Evolutionary conservation across 139 green algal species (phyloP).

Genomic region (Coccomyxa sp.): DNA sequence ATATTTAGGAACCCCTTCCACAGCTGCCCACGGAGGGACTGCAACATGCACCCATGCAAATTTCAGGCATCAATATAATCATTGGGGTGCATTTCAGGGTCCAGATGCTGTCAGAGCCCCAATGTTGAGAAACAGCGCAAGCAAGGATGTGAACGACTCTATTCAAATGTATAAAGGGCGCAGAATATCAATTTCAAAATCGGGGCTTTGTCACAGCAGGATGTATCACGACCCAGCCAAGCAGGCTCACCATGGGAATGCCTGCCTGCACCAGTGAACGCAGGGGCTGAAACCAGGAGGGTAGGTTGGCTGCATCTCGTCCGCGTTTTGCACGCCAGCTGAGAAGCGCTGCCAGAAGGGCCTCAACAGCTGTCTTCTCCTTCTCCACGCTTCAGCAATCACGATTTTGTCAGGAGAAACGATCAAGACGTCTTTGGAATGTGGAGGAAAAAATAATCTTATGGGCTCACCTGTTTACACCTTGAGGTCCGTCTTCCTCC

Average conservation of each 20-base stretch:
- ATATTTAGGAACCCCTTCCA: constrained; percentile 60
- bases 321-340: background rate
- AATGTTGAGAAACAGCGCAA: background rate
- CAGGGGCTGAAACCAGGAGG: constrained; percentile 30
- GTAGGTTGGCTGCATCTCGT: background rate
- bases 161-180: too few relatives aligned
- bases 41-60: background rate
- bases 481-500: background rate
- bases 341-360: background rate
- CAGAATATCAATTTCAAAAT: too few relatives aligned
- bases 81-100: background rate
- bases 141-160: too few relatives aligned
- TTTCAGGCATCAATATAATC: background rate
- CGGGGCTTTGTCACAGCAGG: too few relatives aligned
- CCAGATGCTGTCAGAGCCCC: background rate
- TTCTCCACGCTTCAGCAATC: background rate
- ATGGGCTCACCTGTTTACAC: background rate
- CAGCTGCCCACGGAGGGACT: constrained; percentile 34
- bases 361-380: constrained; percentile 6
- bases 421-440: too few relatives aligned
- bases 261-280: constrained; percentile 47
- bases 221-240: background rate
- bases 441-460: background rate
- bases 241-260: constrained; percentile 31
- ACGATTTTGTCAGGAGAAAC: too few relatives aligned